Conservation (phyloP, 2,329 filamentous ascomycete species). For the Trichoderma sp. region DNA sequence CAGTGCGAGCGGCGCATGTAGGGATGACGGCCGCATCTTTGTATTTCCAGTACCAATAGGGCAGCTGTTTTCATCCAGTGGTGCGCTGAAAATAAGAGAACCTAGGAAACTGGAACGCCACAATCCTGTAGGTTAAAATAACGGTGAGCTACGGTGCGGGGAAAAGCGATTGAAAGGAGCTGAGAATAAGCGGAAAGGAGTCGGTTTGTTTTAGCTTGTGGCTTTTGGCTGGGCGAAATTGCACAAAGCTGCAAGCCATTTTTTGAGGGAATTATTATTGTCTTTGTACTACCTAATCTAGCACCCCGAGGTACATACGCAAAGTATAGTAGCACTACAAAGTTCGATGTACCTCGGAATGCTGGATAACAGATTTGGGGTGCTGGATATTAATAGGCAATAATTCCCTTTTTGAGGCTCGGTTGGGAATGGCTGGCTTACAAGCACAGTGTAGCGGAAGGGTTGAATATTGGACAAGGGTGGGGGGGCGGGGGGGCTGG, state of each 20-base stretch:
- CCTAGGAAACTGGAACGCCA: not conserved
- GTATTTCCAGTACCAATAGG: not conserved
- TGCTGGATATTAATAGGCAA: too few species aligned
- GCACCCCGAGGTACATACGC: too few species aligned
- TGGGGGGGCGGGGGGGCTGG: not conserved
- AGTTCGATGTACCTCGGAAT: not conserved
- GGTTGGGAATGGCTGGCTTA: conserved; percentile 15
- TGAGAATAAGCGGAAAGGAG: not conserved
- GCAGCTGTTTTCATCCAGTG: not conserved
- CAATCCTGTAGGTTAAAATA: not conserved
- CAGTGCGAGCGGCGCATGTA: not conserved
- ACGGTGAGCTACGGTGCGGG: conserved; percentile 11
- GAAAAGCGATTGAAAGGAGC: conserved; percentile 5
- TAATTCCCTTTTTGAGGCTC: too few species aligned
- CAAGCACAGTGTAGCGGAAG: not conserved
- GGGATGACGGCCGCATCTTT: not conserved
- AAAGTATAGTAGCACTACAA: too few species aligned
- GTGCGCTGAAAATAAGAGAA: not conserved
- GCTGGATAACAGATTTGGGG: too few species aligned
- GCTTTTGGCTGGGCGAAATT: not conserved
- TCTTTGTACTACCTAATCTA: too few species aligned
- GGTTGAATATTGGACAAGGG: not conserved
- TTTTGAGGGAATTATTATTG: too few species aligned
- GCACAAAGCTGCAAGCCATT: not conserved
- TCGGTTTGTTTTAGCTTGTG: not conserved